Base-by-base conservation (phyloP, 225 moss, liverwort and hornwort species). In the Marchantia paleacea region DNA sequence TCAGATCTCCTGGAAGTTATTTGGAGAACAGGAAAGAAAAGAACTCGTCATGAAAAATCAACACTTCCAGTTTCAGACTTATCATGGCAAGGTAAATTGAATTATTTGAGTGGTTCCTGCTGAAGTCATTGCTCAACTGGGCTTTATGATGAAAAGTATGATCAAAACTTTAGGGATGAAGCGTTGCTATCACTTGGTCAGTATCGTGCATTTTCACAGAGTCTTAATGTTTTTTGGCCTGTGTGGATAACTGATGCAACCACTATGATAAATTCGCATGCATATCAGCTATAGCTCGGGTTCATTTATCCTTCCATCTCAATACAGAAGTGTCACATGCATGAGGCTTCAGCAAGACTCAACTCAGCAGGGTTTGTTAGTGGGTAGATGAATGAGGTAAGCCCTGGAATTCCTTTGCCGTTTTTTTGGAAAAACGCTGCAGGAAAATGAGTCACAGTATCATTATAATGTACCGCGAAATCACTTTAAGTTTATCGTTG, bases 21-120 rank as follows among this genome's bases (percentile, higher is more conserved):
- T 58, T 49, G 60, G 68, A 81, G 74, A 78, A 60, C 22, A 78
- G 57, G 54, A 77, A 50, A 16, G 84, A 57, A 54, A 10, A 50
- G 72, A 72, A 72, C 51, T 72, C 52, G 14, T 50, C 51, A 51
- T 72, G 39, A 2, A 39, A 39, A 39, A 5, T 39, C 39, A 50
- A 51, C 51, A n/a, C 12, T 24, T 72, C n/a, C 51, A 50, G 50
- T 72, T 50, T 29, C 49, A 71, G 50, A 71, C 49, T 22, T 12
- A 10, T 72, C 51, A 72, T 24, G 50, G 72, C 39, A 52, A 72
- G 72, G 50, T 72, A 49, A 71, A 49, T 10, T 50, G 8, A 51
- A 10, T n/a, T 11, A 2, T 72, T 51, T 72, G 0, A 24, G 12
- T 69, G 2, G 48, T 71, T 19, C 48, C 19, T 71, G 48, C 22